These are phyloP conservation scores for Sequoia sempervirens DNA, from an alignment of 75 land plant species.

Conservation along the genomic window DNA sequence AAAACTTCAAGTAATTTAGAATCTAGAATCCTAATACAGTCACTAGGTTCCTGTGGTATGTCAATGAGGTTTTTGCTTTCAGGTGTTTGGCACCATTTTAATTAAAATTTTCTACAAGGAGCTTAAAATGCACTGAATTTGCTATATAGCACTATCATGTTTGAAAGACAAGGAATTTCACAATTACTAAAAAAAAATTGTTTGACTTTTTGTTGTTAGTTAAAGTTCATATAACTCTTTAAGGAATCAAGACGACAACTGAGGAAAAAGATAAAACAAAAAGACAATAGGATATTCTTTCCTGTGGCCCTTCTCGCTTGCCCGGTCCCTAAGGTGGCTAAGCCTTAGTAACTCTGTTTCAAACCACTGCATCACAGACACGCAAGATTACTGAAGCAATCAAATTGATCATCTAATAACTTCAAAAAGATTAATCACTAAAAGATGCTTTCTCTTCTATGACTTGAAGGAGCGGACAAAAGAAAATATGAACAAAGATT, in stretches of 20 bases:
- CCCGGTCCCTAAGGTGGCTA: slow-evolving; percentile 92
- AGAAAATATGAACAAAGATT: background rate
- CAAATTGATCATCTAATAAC: background rate
- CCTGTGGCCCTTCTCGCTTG: slow-evolving; percentile 89
- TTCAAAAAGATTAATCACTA: background rate
- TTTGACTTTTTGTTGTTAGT: background rate
- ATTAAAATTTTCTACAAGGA: background rate
- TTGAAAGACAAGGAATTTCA: background rate
- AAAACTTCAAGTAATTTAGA: background rate
- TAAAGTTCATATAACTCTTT: background rate
- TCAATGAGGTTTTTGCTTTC: background rate
- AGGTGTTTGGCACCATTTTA: background rate
- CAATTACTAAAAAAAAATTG: background rate
- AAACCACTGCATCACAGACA: slow-evolving; percentile 68
- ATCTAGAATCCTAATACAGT: background rate
- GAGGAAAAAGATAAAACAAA: background rate
- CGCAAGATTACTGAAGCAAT: background rate
- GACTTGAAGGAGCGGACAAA: background rate
- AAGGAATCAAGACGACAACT: background rate
- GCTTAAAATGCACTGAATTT: background rate
- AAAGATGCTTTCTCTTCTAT: background rate
- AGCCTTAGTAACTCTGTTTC: slow-evolving; percentile 80
- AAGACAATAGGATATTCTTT: slow-evolving; percentile 94
- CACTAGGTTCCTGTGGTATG: background rate
- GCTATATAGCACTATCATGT: background rate